Base-by-base conservation (phyloP, 1,139 yeast genomes). In the Torulaspora pretoriensis region DNA sequence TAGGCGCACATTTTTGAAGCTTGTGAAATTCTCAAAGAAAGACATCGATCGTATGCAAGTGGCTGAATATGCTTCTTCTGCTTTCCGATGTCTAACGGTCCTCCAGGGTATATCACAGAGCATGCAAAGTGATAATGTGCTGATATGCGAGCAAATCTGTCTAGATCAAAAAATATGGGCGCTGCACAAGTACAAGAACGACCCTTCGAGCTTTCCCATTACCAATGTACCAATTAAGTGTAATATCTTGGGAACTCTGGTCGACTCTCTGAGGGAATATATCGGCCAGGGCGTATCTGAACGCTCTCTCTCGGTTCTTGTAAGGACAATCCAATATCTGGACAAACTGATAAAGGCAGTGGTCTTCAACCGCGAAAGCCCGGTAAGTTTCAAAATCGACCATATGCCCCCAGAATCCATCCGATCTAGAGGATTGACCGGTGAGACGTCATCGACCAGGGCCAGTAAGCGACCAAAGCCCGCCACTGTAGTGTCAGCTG, bases 151-250 rank as follows among this genome's bases (percentile, higher is more conserved):
- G 7, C 24, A 34, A 17, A 14, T 53, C 14, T 40, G 46, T 8
- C 33, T 53, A 32, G 36, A 41, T 35, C 42, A 45, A 13, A 35
- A 34, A n/a, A 38, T 47, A 2, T 53, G 57, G 57, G 47, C 49
- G 17, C 23, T 45, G 14, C 34, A 38, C n/a, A 28, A 34, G 9
- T 49, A 48, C 33, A 38, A 42, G 14, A 35, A 38, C 22, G 41
- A 40, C 25, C 47, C 43, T 10, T 23, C 35, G 2, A 32, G 35
- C 7, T 51, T 53, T 32, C 55, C 57, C 8, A 30, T 53, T 14
- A 40, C 38, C 8, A 45, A 53, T 32, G 55, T 53, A 17, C 53
- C 52, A 16, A 43, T 50, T 30, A 53, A 53, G 32, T 50, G 52
- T 32, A 50, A 50, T 26, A 41, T 50, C 6, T 32, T 53, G 34